Evolutionary conservation across 371 early-diverging fungal genomes (phyloP), one percentile per base, ranked within the genome.

Genomic region (Mortierella sp.): DNA sequence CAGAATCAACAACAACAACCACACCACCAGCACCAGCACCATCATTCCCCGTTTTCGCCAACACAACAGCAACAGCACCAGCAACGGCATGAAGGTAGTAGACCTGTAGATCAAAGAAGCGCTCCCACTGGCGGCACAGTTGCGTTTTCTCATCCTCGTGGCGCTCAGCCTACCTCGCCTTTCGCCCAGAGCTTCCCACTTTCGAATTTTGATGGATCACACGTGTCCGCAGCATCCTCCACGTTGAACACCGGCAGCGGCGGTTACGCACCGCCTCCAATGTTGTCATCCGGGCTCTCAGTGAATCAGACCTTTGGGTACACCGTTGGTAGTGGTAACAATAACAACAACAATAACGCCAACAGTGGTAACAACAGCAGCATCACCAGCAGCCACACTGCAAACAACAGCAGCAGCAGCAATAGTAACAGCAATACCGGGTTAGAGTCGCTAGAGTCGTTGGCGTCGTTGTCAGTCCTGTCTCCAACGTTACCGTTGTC

Each of bases 391-490:
- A 58, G 24, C 49, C 18, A 24, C 51, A 51, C 41, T n/a, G 24
- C 50, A n/a, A 51, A 57, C 26, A 34, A 7, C 48, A 45, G 31
- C 31, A 31, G n/a, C 18, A 48, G 10, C 56, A 24, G 19, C 30
- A 45, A 13, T 30, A 30, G 7, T 19, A 58, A 34, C 49, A 24
- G 38, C 51, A 51, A 27, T n/a, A 39, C 50, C 18, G 67, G 67
- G 7, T 42, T 67, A 18, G 67, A 67, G 19, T 61, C 72, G 0
- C 27, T 66, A 4, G 72, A 66, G 14, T 66, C 72, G 8, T 28
- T 72, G 16, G 72, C 72, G 4, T 50, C 72, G 10, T 46, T 72
- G 9, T 62, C 72, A 18, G 72, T 72, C 21, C 47, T 72, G 45
- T 59, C 71, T 3, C 60, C 71, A 21, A 48, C 71, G 8, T 34